Percentiles rank a stretch among this genome's conserved stretches.
These are phyloP conservation scores for Penicillium brasilianum DNA, from an alignment of 2,329 filamentous ascomycete genomes.

Conservation along the genomic window DNA sequence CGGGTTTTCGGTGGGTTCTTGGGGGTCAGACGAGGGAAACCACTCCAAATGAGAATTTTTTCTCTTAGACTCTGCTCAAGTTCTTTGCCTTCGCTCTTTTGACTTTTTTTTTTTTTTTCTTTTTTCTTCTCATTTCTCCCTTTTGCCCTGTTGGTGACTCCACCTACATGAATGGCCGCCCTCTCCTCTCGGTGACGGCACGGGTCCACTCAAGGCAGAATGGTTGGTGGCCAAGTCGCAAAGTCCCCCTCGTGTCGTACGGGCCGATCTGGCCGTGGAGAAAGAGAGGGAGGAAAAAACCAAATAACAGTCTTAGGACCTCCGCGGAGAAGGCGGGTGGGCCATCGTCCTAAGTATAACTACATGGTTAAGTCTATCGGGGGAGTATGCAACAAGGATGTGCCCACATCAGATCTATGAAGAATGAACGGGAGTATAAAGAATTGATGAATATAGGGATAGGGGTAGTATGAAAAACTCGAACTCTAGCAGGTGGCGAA, in stretches of 20 bases:
- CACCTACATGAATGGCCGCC: conserved; percentile 19
- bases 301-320: not conserved
- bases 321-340: conserved; percentile 10
- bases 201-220: conserved; percentile 22
- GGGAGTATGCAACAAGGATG: too few species aligned
- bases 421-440: not conserved
- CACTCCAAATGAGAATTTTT: not conserved
- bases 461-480: not conserved
- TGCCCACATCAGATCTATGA: not conserved
- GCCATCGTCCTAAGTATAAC: not conserved
- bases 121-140: conserved; percentile 19
- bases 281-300: conserved; percentile 3
- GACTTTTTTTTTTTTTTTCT: conserved; percentile 17
- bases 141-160: conserved; percentile 14
- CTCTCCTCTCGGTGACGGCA: conserved; percentile 16
- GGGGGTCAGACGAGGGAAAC: conserved; percentile 5
- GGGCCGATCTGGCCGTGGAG: conserved; percentile 16
- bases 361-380: not conserved
- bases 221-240: conserved; percentile 17
- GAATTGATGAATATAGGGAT: not conserved
- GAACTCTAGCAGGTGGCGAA: not conserved
- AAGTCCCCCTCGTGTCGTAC: conserved; percentile 17
- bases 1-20: conserved; percentile 9
- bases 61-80: too few species aligned
- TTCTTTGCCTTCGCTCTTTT: conserved; percentile 12